These are phyloP conservation scores for Rhodotorula sp. DNA, from an alignment of 1,284 basidiomycete genomes.

Conservation along the genomic window DNA sequence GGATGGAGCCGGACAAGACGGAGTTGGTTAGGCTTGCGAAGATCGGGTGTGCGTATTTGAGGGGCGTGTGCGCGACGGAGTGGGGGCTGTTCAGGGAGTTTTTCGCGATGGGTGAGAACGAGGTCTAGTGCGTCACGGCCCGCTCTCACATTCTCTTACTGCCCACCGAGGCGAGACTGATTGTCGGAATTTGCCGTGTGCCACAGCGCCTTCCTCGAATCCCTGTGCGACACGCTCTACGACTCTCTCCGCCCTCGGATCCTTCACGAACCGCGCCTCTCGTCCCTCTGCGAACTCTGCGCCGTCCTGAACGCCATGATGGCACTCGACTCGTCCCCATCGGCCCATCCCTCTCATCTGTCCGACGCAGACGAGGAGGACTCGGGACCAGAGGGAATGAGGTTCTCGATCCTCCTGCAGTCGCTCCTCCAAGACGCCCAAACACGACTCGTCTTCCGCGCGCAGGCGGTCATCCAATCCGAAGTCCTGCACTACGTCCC, in stretches of 20 bases:
- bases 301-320: constrained; percentile 89
- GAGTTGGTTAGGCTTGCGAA: constrained; percentile 83
- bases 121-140: constrained; percentile 68
- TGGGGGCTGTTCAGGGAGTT: constrained; percentile 78
- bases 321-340: constrained; percentile 68
- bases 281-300: constrained; percentile 85
- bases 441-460: constrained; percentile 88
- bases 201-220: constrained; percentile 78
- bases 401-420: constrained; percentile 59
- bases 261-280: constrained; percentile 80
- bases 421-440: constrained; percentile 92
- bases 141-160: background rate
- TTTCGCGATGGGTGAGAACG: constrained; percentile 78
- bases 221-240: constrained; percentile 84
- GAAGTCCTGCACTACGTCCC: constrained; percentile 80
- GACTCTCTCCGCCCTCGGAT: constrained; percentile 90
- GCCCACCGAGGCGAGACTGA: too few relatives aligned
- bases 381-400: constrained; percentile 30
- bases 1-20: constrained; percentile 70
- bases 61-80: constrained; percentile 82
- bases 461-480: constrained; percentile 79
- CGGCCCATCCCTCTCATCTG: constrained; percentile 32
- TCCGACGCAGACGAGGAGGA: constrained; percentile 53
- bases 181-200: too few relatives aligned
- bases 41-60: constrained; percentile 83